Conservation (phyloP, 2,329 filamentous ascomycete species). For the Pestalotiopsis sp. region DNA sequence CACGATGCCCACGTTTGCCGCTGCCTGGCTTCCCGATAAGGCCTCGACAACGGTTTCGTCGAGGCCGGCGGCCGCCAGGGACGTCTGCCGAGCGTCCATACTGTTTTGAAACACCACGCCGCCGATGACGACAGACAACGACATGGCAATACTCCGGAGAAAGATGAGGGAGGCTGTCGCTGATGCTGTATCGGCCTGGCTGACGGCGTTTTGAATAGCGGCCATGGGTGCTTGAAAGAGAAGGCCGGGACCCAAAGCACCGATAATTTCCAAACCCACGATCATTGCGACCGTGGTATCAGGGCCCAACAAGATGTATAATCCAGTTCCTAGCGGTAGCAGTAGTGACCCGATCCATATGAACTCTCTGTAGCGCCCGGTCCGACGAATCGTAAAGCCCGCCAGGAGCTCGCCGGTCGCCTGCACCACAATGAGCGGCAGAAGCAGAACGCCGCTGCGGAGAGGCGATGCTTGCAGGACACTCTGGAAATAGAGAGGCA, state of each 20-base stretch:
- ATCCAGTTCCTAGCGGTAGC: conserved; percentile 34
- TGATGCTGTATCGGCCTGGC: conserved; percentile 50
- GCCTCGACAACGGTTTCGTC: conserved; percentile 29
- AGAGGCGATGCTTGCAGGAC: conserved; percentile 36
- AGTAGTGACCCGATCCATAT: conserved; percentile 40
- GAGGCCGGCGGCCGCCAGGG: conserved; percentile 24
- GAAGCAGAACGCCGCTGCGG: conserved; percentile 34
- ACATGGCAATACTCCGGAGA: conserved; percentile 48
- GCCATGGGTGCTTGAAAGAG: conserved; percentile 43
- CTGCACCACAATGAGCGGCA: conserved; percentile 37
- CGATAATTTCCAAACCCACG: conserved; percentile 45
- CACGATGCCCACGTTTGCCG: conserved; percentile 48
- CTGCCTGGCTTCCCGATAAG: conserved; percentile 43
- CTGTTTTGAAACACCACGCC: conserved; percentile 46
- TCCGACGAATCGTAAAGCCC: conserved; percentile 30
- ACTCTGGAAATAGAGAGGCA: conserved; percentile 44
- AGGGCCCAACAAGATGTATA: conserved; percentile 32
- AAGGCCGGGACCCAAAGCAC: conserved; percentile 39
- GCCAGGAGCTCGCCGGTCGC: conserved; percentile 31
- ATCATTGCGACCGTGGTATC: conserved; percentile 32
- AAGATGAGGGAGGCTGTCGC: conserved; percentile 55
- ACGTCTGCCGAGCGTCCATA: conserved; percentile 18
- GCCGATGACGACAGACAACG: conserved; percentile 52
- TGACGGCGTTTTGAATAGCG: conserved; percentile 47
- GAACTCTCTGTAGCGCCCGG: conserved; percentile 35